A percentile compares a stretch with the other conserved stretches of the same genome.
Conservation (phyloP, 1,139 yeast species). For the Yamadazyma jaroonii region DNA sequence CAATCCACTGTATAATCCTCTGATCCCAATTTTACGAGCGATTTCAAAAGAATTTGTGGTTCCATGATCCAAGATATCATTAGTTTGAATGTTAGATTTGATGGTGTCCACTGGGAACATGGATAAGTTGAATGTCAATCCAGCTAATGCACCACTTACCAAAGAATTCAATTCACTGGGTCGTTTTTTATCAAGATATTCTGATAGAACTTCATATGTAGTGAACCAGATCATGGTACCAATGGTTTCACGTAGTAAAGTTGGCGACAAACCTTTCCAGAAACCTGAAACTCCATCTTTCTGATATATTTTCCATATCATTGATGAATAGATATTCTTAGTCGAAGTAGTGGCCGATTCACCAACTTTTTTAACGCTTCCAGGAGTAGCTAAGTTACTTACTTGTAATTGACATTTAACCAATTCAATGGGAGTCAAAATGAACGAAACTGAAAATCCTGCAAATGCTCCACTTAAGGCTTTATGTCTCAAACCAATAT, state of each 20-base stretch:
- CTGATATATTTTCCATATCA: constrained; percentile 43
- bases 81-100: constrained; percentile 83
- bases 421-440: constrained; percentile 86
- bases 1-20: constrained; percentile 78
- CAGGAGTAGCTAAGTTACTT: constrained; percentile 36
- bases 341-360: constrained; percentile 7
- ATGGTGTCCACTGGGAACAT: constrained; percentile 90
- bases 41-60: constrained; percentile 26
- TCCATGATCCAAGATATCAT: constrained; percentile 18
- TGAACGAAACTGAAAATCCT: constrained; percentile 80
- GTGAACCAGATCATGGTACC: constrained; percentile 97
- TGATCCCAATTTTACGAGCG: constrained; percentile 40
- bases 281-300: constrained; percentile 53
- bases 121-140: constrained; percentile 73
- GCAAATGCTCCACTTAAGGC: constrained; percentile 73
- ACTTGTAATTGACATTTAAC: constrained; percentile 89
- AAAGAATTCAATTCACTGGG: constrained; percentile 50
- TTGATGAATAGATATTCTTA: constrained; percentile 19
- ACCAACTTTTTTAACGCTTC: no score
- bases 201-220: constrained; percentile 63
- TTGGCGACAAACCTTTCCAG: constrained; percentile 89
- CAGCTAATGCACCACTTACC: constrained; percentile 83
- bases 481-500: constrained; percentile 36
- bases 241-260: constrained; percentile 76
- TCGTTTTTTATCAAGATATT: constrained; percentile 20